Evolutionary conservation across 768 basidiomycete species (phyloP).

Genomic region (Leucocoprinus sp.): DNA sequence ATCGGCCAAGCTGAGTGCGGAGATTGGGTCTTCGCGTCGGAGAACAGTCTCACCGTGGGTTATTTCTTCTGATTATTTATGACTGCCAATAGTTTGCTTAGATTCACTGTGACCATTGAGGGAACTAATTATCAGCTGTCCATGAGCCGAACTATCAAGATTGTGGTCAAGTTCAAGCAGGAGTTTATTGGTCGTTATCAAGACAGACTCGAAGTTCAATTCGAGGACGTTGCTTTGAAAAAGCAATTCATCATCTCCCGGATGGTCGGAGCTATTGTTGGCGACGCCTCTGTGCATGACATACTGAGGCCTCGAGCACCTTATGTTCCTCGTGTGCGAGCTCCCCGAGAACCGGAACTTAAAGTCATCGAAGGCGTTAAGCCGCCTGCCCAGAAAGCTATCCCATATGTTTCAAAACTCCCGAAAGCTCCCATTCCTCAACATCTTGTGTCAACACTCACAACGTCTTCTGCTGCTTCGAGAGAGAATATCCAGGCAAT

Average conservation of each 20-base stretch:
- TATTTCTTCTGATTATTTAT: neutral
- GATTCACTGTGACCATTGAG: slow-evolving; percentile 18
- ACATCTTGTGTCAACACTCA: slow-evolving; percentile 18
- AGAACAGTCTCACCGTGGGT: neutral
- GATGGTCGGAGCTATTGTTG: slow-evolving; percentile 35
- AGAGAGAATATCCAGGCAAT: slow-evolving; percentile 25
- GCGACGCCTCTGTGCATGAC: slow-evolving; percentile 36
- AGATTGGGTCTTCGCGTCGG: neutral
- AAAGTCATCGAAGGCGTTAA: slow-evolving; percentile 32
- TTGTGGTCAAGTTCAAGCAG: slow-evolving; percentile 28
- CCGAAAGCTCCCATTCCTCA: slow-evolving; percentile 32
- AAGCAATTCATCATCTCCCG: slow-evolving; percentile 44
- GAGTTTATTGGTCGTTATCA: slow-evolving; percentile 39
- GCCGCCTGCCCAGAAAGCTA: slow-evolving; percentile 31
- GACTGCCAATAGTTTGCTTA: slow-evolving; percentile 1
- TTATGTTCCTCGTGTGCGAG: slow-evolving; percentile 33
- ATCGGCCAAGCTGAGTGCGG: neutral
- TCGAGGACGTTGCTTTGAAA: slow-evolving; percentile 35
- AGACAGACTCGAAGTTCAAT: slow-evolving; percentile 44
- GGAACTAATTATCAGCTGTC: slow-evolving; percentile 17
- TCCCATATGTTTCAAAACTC: slow-evolving; percentile 34
- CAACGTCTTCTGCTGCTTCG: slow-evolving; percentile 22
- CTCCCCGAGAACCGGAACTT: slow-evolving; percentile 23
- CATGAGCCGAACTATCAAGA: slow-evolving; percentile 17
- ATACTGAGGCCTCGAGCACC: slow-evolving; percentile 35